A percentile compares a stretch with the other conserved stretches of the same genome.
Evolutionary conservation across 345 rosid genomes (phyloP).

Genomic region (Angophora floribunda): DNA sequence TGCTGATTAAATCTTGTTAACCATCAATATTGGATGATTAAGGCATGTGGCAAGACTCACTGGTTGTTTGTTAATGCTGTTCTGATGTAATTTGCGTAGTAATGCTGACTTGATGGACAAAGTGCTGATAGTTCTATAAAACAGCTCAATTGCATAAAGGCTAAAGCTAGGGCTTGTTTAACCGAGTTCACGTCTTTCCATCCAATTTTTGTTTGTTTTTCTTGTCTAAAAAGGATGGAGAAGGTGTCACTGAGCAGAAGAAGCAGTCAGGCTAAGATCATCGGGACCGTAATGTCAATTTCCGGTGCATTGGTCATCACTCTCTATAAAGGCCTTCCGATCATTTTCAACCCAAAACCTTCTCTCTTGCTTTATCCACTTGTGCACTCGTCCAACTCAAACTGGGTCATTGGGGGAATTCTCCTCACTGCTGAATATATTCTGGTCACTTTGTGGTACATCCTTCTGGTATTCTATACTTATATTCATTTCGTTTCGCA

Average conservation of each 20-base stretch:
- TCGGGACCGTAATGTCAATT: constrained; percentile 33
- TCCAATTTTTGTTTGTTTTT: background rate
- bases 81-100: background rate
- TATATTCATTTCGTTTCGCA: background rate
- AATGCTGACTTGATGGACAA: background rate
- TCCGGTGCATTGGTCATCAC: constrained; percentile 33
- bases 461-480: background rate
- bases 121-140: background rate
- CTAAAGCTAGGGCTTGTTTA: too few species aligned
- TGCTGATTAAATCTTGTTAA: background rate
- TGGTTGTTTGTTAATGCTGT: background rate
- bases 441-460: constrained; percentile 12
- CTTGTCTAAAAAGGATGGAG: constrained; percentile 23
- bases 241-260: constrained; percentile 9
- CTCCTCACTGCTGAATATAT: constrained; percentile 19
- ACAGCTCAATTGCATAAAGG: too few species aligned
- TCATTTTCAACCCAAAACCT: background rate
- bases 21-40: background rate
- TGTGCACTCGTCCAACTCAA: constrained; percentile 15
- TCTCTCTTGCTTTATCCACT: background rate
- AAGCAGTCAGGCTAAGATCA: constrained; percentile 26
- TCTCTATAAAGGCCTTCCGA: constrained; percentile 34
- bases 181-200: background rate
- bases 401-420: constrained; percentile 39
- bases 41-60: background rate